Percentiles rank a stretch among this genome's conserved stretches.
These are phyloP conservation scores for Citrullus amarus DNA, from an alignment of 306 rosid species.

Conservation along the genomic window DNA sequence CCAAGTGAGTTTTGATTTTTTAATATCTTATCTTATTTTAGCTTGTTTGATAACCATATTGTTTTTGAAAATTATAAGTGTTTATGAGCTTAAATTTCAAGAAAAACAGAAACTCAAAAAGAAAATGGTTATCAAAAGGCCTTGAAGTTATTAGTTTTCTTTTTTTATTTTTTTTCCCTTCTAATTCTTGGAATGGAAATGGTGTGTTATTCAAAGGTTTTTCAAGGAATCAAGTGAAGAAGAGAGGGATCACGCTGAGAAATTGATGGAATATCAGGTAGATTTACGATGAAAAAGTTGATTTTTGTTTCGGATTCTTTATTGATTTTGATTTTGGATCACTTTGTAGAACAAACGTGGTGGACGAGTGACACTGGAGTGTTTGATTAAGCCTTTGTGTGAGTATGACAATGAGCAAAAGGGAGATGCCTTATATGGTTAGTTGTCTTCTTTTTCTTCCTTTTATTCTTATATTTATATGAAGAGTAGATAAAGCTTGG, in stretches of 20 bases:
- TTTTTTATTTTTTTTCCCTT: background rate
- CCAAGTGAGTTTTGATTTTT: constrained; percentile 31
- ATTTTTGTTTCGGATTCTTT: background rate
- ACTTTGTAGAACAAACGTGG: constrained; percentile 63
- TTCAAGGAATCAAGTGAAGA: constrained; percentile 90
- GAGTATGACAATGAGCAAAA: constrained; percentile 53
- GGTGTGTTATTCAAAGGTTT: constrained; percentile 30
- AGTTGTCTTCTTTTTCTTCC: background rate
- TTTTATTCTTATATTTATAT: background rate
- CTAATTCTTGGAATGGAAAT: background rate
- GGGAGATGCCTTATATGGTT: constrained; percentile 74
- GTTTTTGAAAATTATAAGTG: too few species aligned
- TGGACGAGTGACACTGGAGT: constrained; percentile 73
- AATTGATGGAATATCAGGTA: constrained; percentile 91
- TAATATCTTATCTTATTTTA: background rate
- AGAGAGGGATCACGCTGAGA: constrained; percentile 91
- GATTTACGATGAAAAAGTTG: background rate
- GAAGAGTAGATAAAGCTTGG: background rate
- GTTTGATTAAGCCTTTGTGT: constrained; percentile 53
- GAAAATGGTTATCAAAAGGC: too few species aligned
- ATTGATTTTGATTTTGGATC: background rate
- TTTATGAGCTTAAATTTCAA: too few species aligned
- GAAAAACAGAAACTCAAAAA: too few species aligned
- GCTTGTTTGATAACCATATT: too few species aligned
- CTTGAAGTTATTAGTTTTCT: background rate